Evolutionary conservation across 78 protist genomes (phyloP).

Genomic region (Kipferlia bialata): DNA sequence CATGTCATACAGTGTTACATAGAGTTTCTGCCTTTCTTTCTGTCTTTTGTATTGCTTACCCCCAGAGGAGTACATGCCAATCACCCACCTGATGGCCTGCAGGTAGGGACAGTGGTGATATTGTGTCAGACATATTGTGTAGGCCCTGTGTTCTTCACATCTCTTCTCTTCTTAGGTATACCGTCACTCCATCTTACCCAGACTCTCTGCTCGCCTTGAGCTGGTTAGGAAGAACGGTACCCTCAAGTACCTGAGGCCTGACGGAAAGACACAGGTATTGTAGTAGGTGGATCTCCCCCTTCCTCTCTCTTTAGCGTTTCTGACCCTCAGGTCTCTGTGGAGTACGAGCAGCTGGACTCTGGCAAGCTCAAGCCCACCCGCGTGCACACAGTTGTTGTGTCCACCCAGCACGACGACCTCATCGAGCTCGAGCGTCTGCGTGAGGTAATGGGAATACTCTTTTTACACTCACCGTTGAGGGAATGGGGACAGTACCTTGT

Average conservation of each 20-base stretch:
- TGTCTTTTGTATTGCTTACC: constrained; percentile 1
- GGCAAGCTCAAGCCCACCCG: constrained; percentile 68
- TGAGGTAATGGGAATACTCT: background rate
- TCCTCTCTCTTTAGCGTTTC: constrained; percentile 8
- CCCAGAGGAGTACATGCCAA: constrained; percentile 69
- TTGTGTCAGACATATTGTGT: too few relatives aligned
- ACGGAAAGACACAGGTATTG: constrained; percentile 87
- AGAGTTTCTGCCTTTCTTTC: constrained; percentile 2
- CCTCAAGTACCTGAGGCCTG: constrained; percentile 88
- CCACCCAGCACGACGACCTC: constrained; percentile 86
- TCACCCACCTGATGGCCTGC: constrained; percentile 81
- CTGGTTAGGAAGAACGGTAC: constrained; percentile 75
- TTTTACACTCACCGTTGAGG: too few relatives aligned
- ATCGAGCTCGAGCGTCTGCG: background rate
- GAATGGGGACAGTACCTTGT: too few relatives aligned
- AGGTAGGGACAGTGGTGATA: too few relatives aligned
- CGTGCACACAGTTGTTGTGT: constrained; percentile 92
- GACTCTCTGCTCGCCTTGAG: constrained; percentile 64
- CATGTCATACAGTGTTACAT: too few relatives aligned
- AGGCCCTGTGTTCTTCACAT: too few relatives aligned
- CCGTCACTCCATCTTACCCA: too few relatives aligned
- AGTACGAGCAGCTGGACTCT: constrained; percentile 59
- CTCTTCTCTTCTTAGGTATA: too few relatives aligned
- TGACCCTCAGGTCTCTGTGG: constrained; percentile 86
- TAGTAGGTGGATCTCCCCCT: too few relatives aligned